Evolutionary conservation across 2,329 filamentous ascomycete genomes (phyloP), one percentile per base, ranked within the genome.

Genomic region (Phaeosphaeriaceae sp.): DNA sequence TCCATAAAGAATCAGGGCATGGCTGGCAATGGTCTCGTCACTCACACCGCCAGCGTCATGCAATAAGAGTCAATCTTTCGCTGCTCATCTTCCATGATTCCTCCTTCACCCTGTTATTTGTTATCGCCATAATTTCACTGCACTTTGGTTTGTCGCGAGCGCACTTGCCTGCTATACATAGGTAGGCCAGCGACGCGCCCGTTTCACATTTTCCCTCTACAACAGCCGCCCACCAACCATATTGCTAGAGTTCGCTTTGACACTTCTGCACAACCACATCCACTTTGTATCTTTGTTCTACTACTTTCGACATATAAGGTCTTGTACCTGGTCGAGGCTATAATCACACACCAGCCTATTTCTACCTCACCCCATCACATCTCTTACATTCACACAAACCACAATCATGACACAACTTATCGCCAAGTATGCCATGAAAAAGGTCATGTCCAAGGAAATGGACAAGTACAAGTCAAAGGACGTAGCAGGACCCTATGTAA

Each of bases 351-450:
- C 43, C 47, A 26, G 51, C 32, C 43, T 40, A 42, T 17, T 37
- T 39, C 30, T 50, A 39, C 50, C 33, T 41, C 17, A 15, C 35
- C 26, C 41, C 40, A 26, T 40, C 28, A 28, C 38, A 50, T 39
- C 35, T 38, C 20, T 53, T 45, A 46, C 38, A 23, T 30, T 39
- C 39, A 30, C 42, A 54, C 41, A 43, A 34, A 58, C 54, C 57
- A 51, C 58, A 58, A 60, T n/a, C 63, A 81, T 81, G 78, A 74
- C 78, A 37, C 66, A 67, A 45, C 61, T 68, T 41, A 68, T 80
- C 28, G 77, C 73, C 48, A 80, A 80, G 57, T 79, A 76, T 63
- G 78, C 77, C 7, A 77, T 77, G 34, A 77, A 78, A 66, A 79
- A 80, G 71, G 67, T 80, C 56, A 67, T 81, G 51, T 61, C 67